Evolutionary conservation across 805 yeast genomes (phyloP), one percentile per base, ranked within the genome.

Genomic region (Saccharomycopsis selenospora): DNA sequence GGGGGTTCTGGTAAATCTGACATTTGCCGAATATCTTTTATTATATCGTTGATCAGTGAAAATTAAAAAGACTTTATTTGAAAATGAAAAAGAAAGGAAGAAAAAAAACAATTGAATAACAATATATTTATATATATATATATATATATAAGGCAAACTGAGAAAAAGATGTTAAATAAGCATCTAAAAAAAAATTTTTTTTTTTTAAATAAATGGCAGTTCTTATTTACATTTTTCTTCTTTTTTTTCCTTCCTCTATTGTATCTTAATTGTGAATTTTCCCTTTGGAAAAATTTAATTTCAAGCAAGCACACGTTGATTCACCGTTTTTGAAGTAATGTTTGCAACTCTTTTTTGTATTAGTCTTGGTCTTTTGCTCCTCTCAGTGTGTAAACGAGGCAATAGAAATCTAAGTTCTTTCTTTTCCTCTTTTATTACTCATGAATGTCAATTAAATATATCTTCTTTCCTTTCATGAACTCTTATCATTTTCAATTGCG

Each of bases 1-100:
- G 77, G 77, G 1, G 76, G 76, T 4, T 72, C 67, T 5, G 77
- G 77, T 2, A 72, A 50, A 26, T 61, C 51, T 18, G 53, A 44
- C 56, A 53, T 53, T 26, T 18, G 7, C 7, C 38, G 6, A 33
- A n/a, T n/a, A n/a, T n/a, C n/a, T n/a, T n/a, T n/a, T 10, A 10
- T 33, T 17, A 20, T 14, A 5, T 33, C 38, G 10, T 10, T 28
- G 38, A 17, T 5, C 5, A 7, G 17, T 33, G 20, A 14, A 33
- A 17, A 14, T 20, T 5, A 20, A 7, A 27, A 11, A 11, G 7
- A 7, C 29, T 11, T 7, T 7, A 27, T 27, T 27, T 27, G 29
- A 27, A 7, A 27, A 27, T 7, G 11, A 11, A 27, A 27, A 11
- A 11, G 29, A 7, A n/a, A n/a, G n/a, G n/a, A n/a, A n/a, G n/a